These are phyloP conservation scores for Phaeosphaeria sp. DNA, from an alignment of 2,329 filamentous ascomycete species.

Conservation along the genomic window DNA sequence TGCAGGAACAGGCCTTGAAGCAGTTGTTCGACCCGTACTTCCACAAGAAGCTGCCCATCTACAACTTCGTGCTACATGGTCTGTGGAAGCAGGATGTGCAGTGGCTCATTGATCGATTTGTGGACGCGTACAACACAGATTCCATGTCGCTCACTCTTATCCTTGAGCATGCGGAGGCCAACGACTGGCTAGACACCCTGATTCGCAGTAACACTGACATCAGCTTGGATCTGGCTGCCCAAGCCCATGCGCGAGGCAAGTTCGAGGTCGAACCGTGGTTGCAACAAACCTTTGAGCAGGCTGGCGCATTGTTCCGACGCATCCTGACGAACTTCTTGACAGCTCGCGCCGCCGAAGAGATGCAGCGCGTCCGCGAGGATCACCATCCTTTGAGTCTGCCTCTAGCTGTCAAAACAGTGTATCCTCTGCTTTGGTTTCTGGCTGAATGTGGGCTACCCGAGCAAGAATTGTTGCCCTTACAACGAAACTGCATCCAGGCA, in stretches of 20 bases:
- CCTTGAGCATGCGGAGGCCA: conserved; percentile 79
- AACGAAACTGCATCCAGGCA: conserved; percentile 86
- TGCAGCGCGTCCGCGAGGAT: conserved; percentile 75
- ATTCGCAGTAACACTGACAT: conserved; percentile 82
- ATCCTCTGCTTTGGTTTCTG: conserved; percentile 78
- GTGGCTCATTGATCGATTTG: conserved; percentile 83
- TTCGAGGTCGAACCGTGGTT: conserved; percentile 85
- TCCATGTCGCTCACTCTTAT: conserved; percentile 72
- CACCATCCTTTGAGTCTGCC: conserved; percentile 72
- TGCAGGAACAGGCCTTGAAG: conserved; percentile 77
- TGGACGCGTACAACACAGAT: conserved; percentile 75
- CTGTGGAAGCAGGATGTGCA: conserved; percentile 89
- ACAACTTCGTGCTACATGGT: conserved; percentile 88
- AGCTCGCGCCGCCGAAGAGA: conserved; percentile 84
- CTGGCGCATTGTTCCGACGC: conserved; percentile 70
- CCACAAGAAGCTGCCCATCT: conserved; percentile 76
- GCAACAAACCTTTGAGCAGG: conserved; percentile 69
- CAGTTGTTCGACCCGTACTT: conserved; percentile 85
- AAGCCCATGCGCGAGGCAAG: conserved; percentile 81
- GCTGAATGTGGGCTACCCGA: conserved; percentile 63
- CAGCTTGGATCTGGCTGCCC: conserved; percentile 83
- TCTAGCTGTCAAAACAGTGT: conserved; percentile 84
- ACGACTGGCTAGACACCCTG: conserved; percentile 84
- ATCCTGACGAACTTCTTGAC: conserved; percentile 80
- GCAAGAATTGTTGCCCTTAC: conserved; percentile 78